Evolutionary conservation across 1,139 yeast species (phyloP), one percentile per base, ranked within the genome.

Genomic region (Yamadazyma friedrichii): DNA sequence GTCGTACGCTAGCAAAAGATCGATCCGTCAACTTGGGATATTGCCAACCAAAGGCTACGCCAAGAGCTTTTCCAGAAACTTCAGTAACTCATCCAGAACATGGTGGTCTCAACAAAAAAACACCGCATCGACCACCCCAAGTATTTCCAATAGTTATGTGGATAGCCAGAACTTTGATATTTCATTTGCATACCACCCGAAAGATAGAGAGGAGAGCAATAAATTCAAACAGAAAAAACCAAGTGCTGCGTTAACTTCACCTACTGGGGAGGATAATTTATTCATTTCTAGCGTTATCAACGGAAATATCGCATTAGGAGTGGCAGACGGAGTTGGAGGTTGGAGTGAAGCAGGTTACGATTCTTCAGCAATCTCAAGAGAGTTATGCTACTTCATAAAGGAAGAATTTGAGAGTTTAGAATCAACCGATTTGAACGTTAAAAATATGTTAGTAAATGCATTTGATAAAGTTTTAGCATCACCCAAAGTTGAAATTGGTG

Each of bases 261-360:
- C 86, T 3, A 76, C 93, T 1, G 98, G 98, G 4, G 97, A 91
- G 57, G 98, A 91, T 59, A 87, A 88, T 52, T 84, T 78, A 53
- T 83, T 91, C 51, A 71, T 81, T 29, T 70, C 82, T 6, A 61
- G 66, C 8, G 56, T 65, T 20, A 56, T 59, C 15, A 67, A 66
- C 10, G 72, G 78, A 9, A 73, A 69, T 2, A 57, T 84, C 1
- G 80, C 91, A 0, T 73, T 88, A 8, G 98, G 96, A 9, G 97
- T 93, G 1, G 93, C 97, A 2, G 98, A 93, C 62, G 98, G 98
- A 15, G 98, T 93, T 5, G 98, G 98, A 13, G 98, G 98, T 1
- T 93, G 98, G 97, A 78, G 88, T 2, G 93, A 87, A 50, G 83
- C 88, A 32, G 97, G 97, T 0, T 86, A 82, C 52, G 97, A 91